Evolutionary conservation across 1,139 yeast genomes (phyloP), one percentile per base, ranked within the genome.

Genomic region (Suhomyces atakaporum): DNA sequence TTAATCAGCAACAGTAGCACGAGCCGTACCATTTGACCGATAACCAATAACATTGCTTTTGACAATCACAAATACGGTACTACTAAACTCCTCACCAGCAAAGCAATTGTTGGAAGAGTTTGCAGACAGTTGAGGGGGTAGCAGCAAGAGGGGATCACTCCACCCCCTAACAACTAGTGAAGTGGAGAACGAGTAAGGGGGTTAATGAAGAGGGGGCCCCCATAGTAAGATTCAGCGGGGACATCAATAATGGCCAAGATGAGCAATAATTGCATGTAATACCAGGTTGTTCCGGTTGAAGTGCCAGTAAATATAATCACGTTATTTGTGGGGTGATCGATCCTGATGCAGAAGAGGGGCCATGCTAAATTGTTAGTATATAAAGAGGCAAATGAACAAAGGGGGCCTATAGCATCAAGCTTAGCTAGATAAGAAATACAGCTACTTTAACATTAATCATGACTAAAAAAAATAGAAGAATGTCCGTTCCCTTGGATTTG

Each of bases 401-500:
- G n/a, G n/a, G n/a, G n/a, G n/a, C n/a, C 20, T 18, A 18, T 8
- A 18, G 10, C 20, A 14, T 26, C 20, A 9, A 15, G 15, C 12
- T 26, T 7, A 18, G 20, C 20, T 18, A 18, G 20, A 18, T 18
- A 12, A n/a, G 4, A 16, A 4, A 16, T 14, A 2, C 27, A 22
- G 18, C 32, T 22, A 7, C 14, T 18, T 18, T 16, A 11, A 5
- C 7, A 3, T 14, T 7, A 6, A 25, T 13, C 29, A 40, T 40
- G 43, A 40, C 43, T 20, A 62, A 60, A 41, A 58, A 56, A 36
- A 58, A 32, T 33, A 36, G 40, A 29, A 42, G 49, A 33, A 50
- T 47, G 13, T 51, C 56, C 34, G 49, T 57, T 28, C 57, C 60
- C 16, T 55, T 62, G 45, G 70, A 69, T 47, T 60, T 69, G 42